Base-by-base conservation (phyloP, 148 eudicot genomes). In the Rhododendron molle region DNA sequence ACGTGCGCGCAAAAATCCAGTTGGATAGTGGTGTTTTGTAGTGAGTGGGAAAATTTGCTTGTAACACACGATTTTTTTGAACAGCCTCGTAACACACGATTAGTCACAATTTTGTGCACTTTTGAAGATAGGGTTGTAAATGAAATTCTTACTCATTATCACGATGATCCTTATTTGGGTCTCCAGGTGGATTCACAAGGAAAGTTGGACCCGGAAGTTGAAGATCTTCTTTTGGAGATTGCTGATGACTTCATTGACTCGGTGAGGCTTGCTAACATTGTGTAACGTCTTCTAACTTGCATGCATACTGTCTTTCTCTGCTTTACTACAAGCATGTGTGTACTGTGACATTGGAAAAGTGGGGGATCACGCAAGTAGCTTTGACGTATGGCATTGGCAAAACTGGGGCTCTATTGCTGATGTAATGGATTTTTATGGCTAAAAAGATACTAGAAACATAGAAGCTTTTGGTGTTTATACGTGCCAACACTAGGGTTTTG, bases 241-340 rank as follows among this genome's bases (percentile, higher is more conserved):
- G 98, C 98, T 40, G 98, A 96, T 89, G 92, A 96, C 88, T 96
- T 96, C 87, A 92, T 94, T 88, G 96, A 96, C 85, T 91, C 98
- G 38, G 98, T 96, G 84, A 93, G 98, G 87, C 86, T 85, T 86
- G 73, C 74, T 46, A 49, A 46, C 52, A 52, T 7, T 3, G 20
- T 60, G 7, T n/a, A 21, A 10, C 23, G n/a, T 26, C 78, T 67
- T 52, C 43, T 30, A 67, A 73, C 38, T 78, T 40, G 30, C 38
- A 4, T n/a, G 43, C 62, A 28, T 56, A 32, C 38, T 40, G 32
- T 47, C 16, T 86, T 83, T n/a, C 74, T 54, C 74, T 78, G 83
- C 49, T 56, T 69, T 65, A 43, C 21, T 16, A 36, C 67, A 44
- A 30, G 23, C 62, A 58, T 69, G 69, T 69, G 26, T 74, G 38